phyloP scores from a whole-genome alignment of 1,284 basidiomycete genomes.

The Tilletia caries region DNA sequence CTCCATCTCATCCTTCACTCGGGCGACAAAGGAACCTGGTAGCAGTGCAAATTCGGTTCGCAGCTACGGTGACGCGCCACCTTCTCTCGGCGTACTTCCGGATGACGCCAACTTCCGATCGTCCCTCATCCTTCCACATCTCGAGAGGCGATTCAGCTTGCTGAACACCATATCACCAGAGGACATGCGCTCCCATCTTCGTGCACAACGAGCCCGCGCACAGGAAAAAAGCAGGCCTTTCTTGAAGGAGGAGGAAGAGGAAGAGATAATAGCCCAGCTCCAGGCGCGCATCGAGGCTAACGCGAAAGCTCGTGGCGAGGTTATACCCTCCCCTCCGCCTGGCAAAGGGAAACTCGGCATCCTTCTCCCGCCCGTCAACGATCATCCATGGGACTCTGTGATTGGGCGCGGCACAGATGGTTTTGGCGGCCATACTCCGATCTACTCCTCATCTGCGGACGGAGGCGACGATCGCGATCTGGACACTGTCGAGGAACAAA shows the following conservation, averaged over 20 bases:
- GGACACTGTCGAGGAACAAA: background rate
- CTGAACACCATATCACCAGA: conserved; percentile 45
- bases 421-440: conserved; percentile 15
- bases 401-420: conserved; percentile 20
- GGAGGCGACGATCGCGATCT: too few relatives aligned
- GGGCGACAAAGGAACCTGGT: background rate
- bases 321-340: background rate
- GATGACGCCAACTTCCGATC: conserved; percentile 22
- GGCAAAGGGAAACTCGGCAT: conserved; percentile 11
- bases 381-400: conserved; percentile 8
- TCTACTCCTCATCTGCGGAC: background rate
- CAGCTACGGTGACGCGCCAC: background rate
- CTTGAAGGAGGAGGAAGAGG: conserved; percentile 47
- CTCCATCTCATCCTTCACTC: background rate
- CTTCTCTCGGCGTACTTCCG: background rate
- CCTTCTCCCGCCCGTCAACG: conserved; percentile 8
- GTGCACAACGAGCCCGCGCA: conserved; percentile 42
- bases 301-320: conserved; percentile 21
- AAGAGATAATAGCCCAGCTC: conserved; percentile 47
- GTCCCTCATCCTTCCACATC: conserved; percentile 49
- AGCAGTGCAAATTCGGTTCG: conserved; percentile 11
- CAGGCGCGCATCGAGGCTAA: conserved; percentile 26
- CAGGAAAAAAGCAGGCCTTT: conserved; percentile 33
- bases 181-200: conserved; percentile 44
- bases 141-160: conserved; percentile 43